These are phyloP conservation scores for Fusarium torulosum DNA, from an alignment of 2,329 filamentous ascomycete genomes.

Conservation along the genomic window DNA sequence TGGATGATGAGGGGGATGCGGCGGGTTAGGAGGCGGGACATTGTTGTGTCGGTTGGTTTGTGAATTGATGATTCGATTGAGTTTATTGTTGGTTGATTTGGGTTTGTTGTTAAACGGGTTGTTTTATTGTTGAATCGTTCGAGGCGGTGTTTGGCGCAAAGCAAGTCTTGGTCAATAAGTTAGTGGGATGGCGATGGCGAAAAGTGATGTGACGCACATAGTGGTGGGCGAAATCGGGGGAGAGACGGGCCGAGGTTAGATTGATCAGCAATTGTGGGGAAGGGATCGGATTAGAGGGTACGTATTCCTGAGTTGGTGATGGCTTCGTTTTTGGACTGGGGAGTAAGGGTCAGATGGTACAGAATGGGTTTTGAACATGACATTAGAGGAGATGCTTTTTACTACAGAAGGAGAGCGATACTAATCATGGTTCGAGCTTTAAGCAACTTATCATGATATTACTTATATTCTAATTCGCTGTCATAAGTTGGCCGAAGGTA, in stretches of 20 bases:
- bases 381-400: no score
- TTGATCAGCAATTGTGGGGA: slow-evolving; percentile 18
- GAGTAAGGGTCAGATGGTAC: neutral
- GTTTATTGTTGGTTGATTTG: neutral
- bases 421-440: no score
- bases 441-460: no score
- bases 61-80: neutral
- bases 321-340: slow-evolving; percentile 12
- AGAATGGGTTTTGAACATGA: no score
- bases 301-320: slow-evolving; percentile 14
- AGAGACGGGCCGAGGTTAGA: slow-evolving; percentile 42
- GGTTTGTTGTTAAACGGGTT: neutral
- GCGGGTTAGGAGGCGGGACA: slow-evolving; percentile 41
- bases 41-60: slow-evolving; percentile 6
- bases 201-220: slow-evolving; percentile 9
- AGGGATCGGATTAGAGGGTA: neutral
- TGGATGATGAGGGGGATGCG: slow-evolving; percentile 33
- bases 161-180: neutral
- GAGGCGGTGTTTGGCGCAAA: slow-evolving; percentile 2
- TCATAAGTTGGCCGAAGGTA: no score
- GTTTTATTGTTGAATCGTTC: neutral
- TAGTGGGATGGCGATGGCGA: slow-evolving; percentile 10
- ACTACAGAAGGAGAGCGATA: no score
- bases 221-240: slow-evolving; percentile 26
- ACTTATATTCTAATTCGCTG: no score